These are phyloP conservation scores for Singerocomus inundabilis DNA, from an alignment of 1,284 basidiomycete genomes.

Conservation along the genomic window DNA sequence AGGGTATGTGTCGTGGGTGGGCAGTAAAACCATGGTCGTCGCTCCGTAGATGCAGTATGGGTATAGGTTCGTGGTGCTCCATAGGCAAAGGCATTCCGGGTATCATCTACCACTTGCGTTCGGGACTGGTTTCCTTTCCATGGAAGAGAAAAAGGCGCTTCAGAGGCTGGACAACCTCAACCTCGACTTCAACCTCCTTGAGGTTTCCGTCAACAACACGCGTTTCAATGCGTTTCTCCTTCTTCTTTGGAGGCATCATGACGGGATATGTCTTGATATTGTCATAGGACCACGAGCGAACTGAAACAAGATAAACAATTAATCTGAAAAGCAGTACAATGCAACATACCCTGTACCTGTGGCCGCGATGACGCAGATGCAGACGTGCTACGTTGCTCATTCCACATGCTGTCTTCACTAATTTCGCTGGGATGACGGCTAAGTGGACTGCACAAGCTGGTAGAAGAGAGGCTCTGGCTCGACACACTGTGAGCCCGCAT, in stretches of 20 bases:
- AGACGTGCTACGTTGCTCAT: constrained; percentile 19
- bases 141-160: constrained; percentile 53
- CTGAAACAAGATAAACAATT: constrained; percentile 24
- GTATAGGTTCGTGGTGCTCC: constrained; percentile 27
- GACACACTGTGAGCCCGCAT: constrained; percentile 47
- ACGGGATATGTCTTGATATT: constrained; percentile 63
- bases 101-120: constrained; percentile 29
- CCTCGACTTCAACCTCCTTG: constrained; percentile 47
- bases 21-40: constrained; percentile 34
- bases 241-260: constrained; percentile 54
- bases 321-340: background rate
- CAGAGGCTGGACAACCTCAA: constrained; percentile 46
- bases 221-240: constrained; percentile 49
- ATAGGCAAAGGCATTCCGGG: constrained; percentile 8
- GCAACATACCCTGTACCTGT: constrained; percentile 33
- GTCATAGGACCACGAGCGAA: constrained; percentile 70
- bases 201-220: constrained; percentile 52
- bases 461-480: constrained; percentile 38
- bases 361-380: constrained; percentile 25
- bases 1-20: constrained; percentile 37
- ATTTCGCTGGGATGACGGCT: constrained; percentile 32
- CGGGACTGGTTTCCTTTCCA: constrained; percentile 32
- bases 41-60: constrained; percentile 27
- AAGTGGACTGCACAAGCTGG: constrained; percentile 32
- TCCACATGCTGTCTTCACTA: constrained; percentile 35